Base-by-base conservation (phyloP, 441 rosid species). In the Sinapis alba region DNA sequence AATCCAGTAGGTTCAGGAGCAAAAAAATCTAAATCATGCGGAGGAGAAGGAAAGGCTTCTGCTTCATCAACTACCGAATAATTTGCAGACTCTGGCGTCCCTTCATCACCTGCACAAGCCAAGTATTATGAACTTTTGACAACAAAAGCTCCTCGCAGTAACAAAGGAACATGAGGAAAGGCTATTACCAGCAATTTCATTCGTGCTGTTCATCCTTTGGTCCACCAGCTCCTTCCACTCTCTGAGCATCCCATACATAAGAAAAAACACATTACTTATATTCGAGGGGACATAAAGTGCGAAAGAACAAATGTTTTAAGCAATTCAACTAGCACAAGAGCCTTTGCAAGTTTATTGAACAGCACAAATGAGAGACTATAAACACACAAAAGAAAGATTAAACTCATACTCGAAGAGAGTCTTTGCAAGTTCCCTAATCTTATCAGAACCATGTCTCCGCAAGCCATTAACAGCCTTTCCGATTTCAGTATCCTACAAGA, bases 1-100 rank as follows among this genome's bases (percentile, higher is more conserved):
- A 90, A 88, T 53, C 81, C 80, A 56, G 81, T 65, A 23, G 88
- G 62, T 65, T 84, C 89, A 75, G 89, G 50, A 34, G 88, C 78
- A 67, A 84, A 88, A 81, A 93, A 77, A 28, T 81, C 89, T 62
- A 82, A 81, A 62, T 89, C 91, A 71, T 91, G 90, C 43, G 98
- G 97, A 71, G 97, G 99, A 74, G 94, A 91, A 6, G 99, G 97
- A 82, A 96, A 92, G 56, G 89, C 92, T 57, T 80, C 89, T 80
- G 74, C 83, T 43, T 85, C 91, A 70, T 86, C 85, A 72, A 82
- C 78, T 60, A 92, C 84, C 15, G 99, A 96, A 74, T 85, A 81
- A 57, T 84, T 82, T 53, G 60, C 69, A 72, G 96, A 95, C n/a
- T 91, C 95, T 1, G 98, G 96, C n/a, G 99, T 95, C 62, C 89